These are phyloP conservation scores for Agarophyton chilense DNA, from an alignment of 23 red algal species.

Conservation along the genomic window DNA sequence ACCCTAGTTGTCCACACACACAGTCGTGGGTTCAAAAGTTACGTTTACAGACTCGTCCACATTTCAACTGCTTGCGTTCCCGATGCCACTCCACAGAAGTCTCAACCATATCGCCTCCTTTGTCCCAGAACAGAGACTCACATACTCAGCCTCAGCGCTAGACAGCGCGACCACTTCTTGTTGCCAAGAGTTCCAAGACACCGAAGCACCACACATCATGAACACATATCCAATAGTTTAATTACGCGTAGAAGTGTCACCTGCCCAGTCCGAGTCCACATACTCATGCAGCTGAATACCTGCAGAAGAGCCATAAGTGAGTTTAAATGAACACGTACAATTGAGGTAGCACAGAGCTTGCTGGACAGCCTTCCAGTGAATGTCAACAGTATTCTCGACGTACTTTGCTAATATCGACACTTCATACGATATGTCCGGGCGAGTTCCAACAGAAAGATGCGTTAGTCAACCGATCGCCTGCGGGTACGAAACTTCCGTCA, in stretches of 20 bases:
- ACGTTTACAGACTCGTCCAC: no score
- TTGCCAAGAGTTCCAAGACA: constrained; percentile 8
- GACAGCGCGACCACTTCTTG: no score
- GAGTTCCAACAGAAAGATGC: constrained; percentile 43
- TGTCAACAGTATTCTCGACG: background rate
- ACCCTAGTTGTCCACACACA: no score
- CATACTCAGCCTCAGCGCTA: no score
- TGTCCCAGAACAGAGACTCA: no score
- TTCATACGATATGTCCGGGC: no score
- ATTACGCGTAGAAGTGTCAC: constrained; percentile 1
- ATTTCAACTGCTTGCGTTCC: no score
- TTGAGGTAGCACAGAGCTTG: constrained; percentile 30
- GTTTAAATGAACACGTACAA: background rate
- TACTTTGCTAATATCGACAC: constrained; percentile 7
- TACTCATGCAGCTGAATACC: constrained; percentile 20
- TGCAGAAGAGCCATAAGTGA: background rate
- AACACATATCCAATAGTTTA: constrained; percentile 33
- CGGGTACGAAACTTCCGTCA: background rate
- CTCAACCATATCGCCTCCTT: no score
- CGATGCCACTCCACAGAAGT: no score
- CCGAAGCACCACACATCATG: constrained; percentile 19
- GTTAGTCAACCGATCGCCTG: constrained; percentile 34
- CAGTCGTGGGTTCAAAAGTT: no score
- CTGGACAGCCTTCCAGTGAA: constrained; percentile 39
- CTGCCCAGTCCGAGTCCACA: constrained; percentile 15